phyloP scores from a whole-genome alignment of 2,329 filamentous ascomycete species.

The Arthrobotrys sphaeroides region DNA sequence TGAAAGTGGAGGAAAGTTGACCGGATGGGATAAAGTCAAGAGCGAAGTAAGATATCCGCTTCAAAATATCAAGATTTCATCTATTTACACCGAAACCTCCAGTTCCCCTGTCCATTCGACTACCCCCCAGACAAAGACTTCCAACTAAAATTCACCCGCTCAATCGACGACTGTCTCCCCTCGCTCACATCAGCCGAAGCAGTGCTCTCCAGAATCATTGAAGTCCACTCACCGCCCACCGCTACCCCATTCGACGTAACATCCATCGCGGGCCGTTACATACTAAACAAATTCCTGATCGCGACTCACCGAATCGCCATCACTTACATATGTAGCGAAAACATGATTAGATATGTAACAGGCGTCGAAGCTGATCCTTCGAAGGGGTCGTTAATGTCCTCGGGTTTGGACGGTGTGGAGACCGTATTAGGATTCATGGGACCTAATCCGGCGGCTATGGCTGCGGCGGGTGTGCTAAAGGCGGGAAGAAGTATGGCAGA shows the following conservation, averaged over 20 bases:
- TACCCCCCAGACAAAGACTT: constrained; percentile 37
- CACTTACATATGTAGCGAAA: constrained; percentile 46
- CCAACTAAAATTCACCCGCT: constrained; percentile 26
- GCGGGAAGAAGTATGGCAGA: constrained; percentile 25
- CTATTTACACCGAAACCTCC: not conserved
- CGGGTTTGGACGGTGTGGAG: constrained; percentile 29
- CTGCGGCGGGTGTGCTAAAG: constrained; percentile 28
- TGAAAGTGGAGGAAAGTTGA: not conserved
- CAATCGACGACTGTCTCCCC: constrained; percentile 31
- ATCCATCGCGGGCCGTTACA: constrained; percentile 3
- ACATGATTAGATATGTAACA: constrained; percentile 32
- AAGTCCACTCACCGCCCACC: not conserved
- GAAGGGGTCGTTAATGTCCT: constrained; percentile 1
- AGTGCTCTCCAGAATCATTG: constrained; percentile 13
- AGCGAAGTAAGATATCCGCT: constrained; percentile 8
- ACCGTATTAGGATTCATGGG: constrained; percentile 23
- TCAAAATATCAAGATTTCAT: not conserved
- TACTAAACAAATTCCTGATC: constrained; percentile 32
- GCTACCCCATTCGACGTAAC: not conserved
- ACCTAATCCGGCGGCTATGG: constrained; percentile 46
- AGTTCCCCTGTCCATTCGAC: constrained; percentile 38
- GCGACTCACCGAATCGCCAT: constrained; percentile 30
- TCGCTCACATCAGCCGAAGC: constrained; percentile 18
- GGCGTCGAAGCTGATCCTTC: not conserved
- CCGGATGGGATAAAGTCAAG: constrained; percentile 34